Conservation (phyloP, 345 rosid species). For the Melaleuca alternifolia region DNA sequence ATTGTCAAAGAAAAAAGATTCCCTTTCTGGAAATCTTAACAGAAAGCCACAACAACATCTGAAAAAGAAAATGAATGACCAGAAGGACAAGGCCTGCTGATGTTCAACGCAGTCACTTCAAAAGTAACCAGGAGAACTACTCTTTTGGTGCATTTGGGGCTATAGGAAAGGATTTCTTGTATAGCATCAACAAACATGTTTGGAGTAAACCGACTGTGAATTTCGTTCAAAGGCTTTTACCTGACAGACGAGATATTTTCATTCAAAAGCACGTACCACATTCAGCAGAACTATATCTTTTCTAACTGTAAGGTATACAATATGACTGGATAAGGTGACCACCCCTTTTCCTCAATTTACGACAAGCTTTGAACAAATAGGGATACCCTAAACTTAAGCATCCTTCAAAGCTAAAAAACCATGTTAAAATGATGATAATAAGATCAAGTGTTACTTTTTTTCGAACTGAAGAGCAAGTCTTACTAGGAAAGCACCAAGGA, state of each 20-base stretch:
- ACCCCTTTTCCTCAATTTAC: no score
- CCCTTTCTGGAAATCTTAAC: neutral
- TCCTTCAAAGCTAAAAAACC: neutral
- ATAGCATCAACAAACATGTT: neutral
- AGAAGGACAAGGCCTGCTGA: neutral
- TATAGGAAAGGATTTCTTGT: neutral
- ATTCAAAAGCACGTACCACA: neutral
- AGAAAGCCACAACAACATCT: neutral
- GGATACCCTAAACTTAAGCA: neutral
- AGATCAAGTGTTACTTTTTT: neutral
- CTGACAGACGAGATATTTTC: neutral
- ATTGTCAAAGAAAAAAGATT: neutral
- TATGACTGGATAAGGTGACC: neutral
- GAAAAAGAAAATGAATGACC: neutral
- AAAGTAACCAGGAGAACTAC: neutral
- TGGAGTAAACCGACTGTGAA: neutral
- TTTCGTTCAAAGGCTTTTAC: neutral
- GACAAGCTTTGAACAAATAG: neutral
- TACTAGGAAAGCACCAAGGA: slow-evolving; percentile 83
- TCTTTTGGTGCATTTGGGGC: neutral
- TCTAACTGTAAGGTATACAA: neutral
- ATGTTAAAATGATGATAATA: neutral
- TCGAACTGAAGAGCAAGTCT: slow-evolving; percentile 8
- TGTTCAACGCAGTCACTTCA: neutral
- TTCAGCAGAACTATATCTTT: neutral